phyloP scores from a whole-genome alignment of 345 rosid genomes.

The Eucalyptus coolabah region DNA sequence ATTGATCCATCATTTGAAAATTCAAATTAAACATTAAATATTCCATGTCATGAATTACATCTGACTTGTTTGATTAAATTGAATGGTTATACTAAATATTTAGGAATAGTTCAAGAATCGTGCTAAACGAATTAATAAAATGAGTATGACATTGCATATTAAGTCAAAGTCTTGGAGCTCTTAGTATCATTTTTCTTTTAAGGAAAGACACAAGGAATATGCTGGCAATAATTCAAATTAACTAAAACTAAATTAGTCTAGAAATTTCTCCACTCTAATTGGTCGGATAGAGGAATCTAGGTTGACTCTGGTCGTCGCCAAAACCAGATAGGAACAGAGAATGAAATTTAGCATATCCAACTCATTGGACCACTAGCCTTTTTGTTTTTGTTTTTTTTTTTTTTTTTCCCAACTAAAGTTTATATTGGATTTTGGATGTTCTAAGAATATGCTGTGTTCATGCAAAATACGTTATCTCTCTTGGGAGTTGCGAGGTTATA shows the following conservation, averaged over 20 bases:
- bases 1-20: background rate
- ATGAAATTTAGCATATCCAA: background rate
- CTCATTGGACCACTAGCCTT: background rate
- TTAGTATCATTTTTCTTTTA: background rate
- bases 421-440: too few relatives aligned
- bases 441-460: too few relatives aligned
- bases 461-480: too few relatives aligned
- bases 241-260: background rate
- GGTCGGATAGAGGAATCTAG: background rate
- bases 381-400: too few relatives aligned
- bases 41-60: background rate
- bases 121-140: background rate
- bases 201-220: background rate
- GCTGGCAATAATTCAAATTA: background rate
- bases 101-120: background rate
- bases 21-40: background rate
- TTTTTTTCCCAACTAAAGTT: too few relatives aligned
- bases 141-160: background rate
- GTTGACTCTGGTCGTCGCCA: background rate
- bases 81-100: background rate
- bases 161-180: background rate
- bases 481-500: too few relatives aligned
- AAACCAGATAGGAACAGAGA: background rate
- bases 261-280: background rate
- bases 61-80: background rate